Evolutionary conservation across 2,329 filamentous ascomycete species (phyloP), one percentile per base, ranked within the genome.

Genomic region (Epichloe aotearoae): DNA sequence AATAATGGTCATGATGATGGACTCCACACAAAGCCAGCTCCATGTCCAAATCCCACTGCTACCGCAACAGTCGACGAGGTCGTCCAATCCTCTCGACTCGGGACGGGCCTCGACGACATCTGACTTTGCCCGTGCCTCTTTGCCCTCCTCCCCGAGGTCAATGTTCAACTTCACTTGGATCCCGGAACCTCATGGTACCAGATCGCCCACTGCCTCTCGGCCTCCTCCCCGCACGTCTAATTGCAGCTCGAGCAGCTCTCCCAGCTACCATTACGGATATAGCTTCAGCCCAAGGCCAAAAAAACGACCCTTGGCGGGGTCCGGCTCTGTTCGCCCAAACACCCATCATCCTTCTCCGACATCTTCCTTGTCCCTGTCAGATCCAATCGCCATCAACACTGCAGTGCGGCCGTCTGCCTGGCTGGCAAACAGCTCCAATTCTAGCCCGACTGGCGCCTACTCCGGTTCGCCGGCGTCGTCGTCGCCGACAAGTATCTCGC

Each of bases 371-470:
- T 38, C 36, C 40, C n/a, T 46, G 49, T 23, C 43, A 14, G 26
- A 4, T 23, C 23, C 43, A 11, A 14, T 23, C 3, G 26, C 37
- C 6, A 19, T 47, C 37, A 34, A 47, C 39, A 46, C 50, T 15
- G 45, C 44, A 30, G 30, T 43, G 38, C 34, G 19, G 19, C 50
- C 45, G 7, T 38, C 49, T n/a, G 20, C 23, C 26, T 42, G 17
- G 44, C 39, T 38, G 43, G 30, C 33, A 20, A 39, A 38, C 41
- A 48, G 52, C 50, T 50, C 46, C 40, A 41, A 46, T 37, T 50
- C 50, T 44, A 52, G 50, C 48, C 54, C 52, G 50, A 52, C 40
- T 52, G 55, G 53, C 53, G 19, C 52, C 46, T 44, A 42, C 50
- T 40, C 19, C 15, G 36, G 48, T 47, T 40, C 50, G 46, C 48